phyloP scores from a whole-genome alignment of 345 rosid genomes.

The Carallia brachiata region DNA sequence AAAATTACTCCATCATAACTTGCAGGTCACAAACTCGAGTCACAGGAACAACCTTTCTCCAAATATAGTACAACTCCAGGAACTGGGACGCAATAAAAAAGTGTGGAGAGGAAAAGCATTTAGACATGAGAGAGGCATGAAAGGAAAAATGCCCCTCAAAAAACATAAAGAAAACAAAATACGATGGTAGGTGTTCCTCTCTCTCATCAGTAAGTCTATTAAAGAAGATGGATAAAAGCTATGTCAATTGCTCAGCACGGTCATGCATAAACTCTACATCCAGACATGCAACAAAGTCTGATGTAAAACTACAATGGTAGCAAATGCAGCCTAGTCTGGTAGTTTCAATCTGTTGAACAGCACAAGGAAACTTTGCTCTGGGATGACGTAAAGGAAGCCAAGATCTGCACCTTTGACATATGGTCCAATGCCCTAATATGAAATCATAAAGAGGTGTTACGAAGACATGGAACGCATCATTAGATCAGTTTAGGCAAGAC shows the following conservation, averaged over 20 bases:
- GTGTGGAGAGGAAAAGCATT: neutral
- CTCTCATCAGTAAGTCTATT: neutral
- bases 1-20: too few relatives aligned
- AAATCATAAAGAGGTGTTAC: slow-evolving; percentile 4
- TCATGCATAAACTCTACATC: neutral
- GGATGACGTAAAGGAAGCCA: slow-evolving; percentile 78
- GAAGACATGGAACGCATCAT: slow-evolving; percentile 1
- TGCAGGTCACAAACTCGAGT: too few relatives aligned
- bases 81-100: too few relatives aligned
- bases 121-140: neutral
- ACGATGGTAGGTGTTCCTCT: neutral
- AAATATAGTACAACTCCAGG: too few relatives aligned
- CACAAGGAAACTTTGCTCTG: slow-evolving; percentile 89
- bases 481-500: neutral
- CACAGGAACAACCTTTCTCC: too few relatives aligned
- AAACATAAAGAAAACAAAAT: neutral
- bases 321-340: slow-evolving; percentile 46
- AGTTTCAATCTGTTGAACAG: slow-evolving; percentile 79
- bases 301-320: neutral
- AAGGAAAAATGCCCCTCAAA: slow-evolving; percentile 7
- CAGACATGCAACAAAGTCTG: neutral
- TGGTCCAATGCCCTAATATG: slow-evolving; percentile 69
- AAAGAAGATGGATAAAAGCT: neutral
- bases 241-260: neutral
- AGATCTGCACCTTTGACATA: slow-evolving; percentile 84